A percentile compares a stretch with the other conserved stretches of the same genome.
These are phyloP conservation scores for Fusarium bulbicola DNA, from an alignment of 2,329 filamentous ascomycete genomes.

Conservation along the genomic window DNA sequence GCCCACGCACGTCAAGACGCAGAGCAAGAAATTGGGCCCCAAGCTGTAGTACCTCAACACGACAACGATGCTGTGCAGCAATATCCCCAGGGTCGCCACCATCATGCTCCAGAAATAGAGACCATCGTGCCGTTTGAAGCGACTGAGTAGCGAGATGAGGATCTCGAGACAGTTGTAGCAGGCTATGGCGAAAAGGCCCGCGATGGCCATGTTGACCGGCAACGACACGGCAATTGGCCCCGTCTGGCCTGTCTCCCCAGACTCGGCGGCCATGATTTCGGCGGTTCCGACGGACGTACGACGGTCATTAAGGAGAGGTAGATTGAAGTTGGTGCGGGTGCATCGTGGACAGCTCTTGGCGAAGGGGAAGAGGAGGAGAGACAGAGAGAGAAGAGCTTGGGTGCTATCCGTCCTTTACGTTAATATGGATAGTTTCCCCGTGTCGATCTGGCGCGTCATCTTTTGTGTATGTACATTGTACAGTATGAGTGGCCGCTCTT, in stretches of 20 bases:
- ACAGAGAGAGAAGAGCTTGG: background rate
- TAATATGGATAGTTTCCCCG: background rate
- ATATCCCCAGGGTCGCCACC: constrained; percentile 17
- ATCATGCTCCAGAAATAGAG: constrained; percentile 34
- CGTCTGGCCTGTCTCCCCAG: constrained; percentile 16
- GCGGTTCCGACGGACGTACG: constrained; percentile 7
- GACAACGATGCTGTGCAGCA: constrained; percentile 26
- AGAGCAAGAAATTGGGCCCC: constrained; percentile 29
- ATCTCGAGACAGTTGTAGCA: constrained; percentile 34
- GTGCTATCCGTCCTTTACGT: background rate
- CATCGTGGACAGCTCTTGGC: background rate
- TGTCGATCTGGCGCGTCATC: background rate
- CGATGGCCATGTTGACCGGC: constrained; percentile 29
- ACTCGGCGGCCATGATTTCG: constrained; percentile 18
- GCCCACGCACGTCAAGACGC: constrained; percentile 29
- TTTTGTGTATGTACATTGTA: background rate
- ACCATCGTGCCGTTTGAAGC: constrained; percentile 29
- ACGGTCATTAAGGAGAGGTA: constrained; percentile 10
- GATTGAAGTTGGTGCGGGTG: background rate
- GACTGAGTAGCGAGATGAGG: constrained; percentile 23
- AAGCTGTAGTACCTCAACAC: constrained; percentile 31
- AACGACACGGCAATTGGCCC: constrained; percentile 22
- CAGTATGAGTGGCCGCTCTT: background rate
- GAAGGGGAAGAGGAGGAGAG: background rate
- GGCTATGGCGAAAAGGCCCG: constrained; percentile 31